Percentiles rank a stretch among this genome's conserved stretches.
Conservation (phyloP, 2,329 filamentous ascomycete species). For the Aspergillus quadricinctus region DNA sequence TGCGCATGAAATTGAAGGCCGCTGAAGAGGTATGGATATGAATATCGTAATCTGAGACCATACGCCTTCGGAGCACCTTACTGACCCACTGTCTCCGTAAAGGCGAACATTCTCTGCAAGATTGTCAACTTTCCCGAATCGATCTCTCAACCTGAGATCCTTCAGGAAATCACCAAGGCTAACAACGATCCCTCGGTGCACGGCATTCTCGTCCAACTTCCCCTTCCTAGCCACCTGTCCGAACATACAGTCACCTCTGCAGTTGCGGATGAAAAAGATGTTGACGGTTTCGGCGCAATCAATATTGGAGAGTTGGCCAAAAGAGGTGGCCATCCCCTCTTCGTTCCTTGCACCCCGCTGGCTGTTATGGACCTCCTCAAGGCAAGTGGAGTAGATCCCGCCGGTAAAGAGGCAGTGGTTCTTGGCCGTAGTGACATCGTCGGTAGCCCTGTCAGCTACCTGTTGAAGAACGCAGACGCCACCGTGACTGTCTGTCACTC, state of each 20-base stretch:
- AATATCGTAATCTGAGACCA: background rate
- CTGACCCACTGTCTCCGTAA: slow-evolving; percentile 10
- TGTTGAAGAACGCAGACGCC: slow-evolving; percentile 91
- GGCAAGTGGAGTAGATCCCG: slow-evolving; percentile 75
- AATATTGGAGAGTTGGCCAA: slow-evolving; percentile 98
- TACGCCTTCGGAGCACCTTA: background rate
- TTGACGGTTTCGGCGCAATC: slow-evolving; percentile 88
- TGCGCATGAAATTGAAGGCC: slow-evolving; percentile 99
- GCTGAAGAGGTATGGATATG: slow-evolving; percentile 69
- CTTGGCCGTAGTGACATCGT: slow-evolving; percentile 96
- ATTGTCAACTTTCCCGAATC: slow-evolving; percentile 77
- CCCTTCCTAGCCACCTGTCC: slow-evolving; percentile 81
- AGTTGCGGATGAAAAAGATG: slow-evolving; percentile 91
- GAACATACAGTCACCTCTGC: slow-evolving; percentile 88
- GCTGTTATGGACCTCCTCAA: slow-evolving; percentile 90
- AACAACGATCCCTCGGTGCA: slow-evolving; percentile 86
- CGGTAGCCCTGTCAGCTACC: slow-evolving; percentile 91
- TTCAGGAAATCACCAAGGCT: slow-evolving; percentile 73
- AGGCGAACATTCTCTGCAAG: slow-evolving; percentile 88
- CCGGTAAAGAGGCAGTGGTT: slow-evolving; percentile 90
- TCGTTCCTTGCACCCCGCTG: slow-evolving; percentile 93
- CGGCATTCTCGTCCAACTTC: slow-evolving; percentile 90
- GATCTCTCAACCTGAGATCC: slow-evolving; percentile 77
- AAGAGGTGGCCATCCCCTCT: slow-evolving; percentile 81
- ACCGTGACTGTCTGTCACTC: slow-evolving; percentile 97